A percentile compares a stretch with the other conserved stretches of the same genome.
phyloP scores from a whole-genome alignment of 2,329 filamentous ascomycete species.

The Fusarium pilosicola region DNA sequence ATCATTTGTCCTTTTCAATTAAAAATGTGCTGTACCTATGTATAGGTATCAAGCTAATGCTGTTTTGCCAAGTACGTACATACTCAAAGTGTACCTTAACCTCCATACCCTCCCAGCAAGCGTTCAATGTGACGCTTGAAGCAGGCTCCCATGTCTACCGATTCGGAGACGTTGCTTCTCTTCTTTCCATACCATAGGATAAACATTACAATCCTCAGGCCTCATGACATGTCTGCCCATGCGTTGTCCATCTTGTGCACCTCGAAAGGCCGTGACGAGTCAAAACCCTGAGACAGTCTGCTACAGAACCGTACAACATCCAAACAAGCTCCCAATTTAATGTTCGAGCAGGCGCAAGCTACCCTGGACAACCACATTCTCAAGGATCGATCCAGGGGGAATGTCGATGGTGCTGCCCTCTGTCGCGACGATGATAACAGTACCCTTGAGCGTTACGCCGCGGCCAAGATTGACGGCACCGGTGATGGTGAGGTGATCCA shows the following conservation, averaged over 20 bases:
- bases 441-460: slow-evolving; percentile 95
- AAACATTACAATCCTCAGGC: not conserved
- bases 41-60: slow-evolving; percentile 31
- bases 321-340: slow-evolving; percentile 50
- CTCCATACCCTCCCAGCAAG: slow-evolving; percentile 4
- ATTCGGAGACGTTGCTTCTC: slow-evolving; percentile 1
- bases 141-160: not conserved
- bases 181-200: slow-evolving; percentile 1
- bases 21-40: slow-evolving; percentile 33
- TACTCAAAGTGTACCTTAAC: slow-evolving; percentile 34
- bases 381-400: slow-evolving; percentile 93
- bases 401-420: slow-evolving; percentile 98
- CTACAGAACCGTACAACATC: slow-evolving; percentile 3
- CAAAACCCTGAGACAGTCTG: slow-evolving; percentile 6
- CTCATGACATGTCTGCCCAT: not conserved
- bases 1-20: slow-evolving; percentile 32
- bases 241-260: slow-evolving; percentile 7
- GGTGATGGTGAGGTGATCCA: slow-evolving; percentile 96
- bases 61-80: slow-evolving; percentile 38
- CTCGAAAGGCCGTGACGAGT: slow-evolving; percentile 13
- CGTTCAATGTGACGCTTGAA: not conserved
- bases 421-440: slow-evolving; percentile 98
- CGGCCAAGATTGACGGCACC: slow-evolving; percentile 96
- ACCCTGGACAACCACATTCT: slow-evolving; percentile 99
- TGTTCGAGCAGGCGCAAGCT: slow-evolving; percentile 81